Conservation (phyloP, 116 monocot genomes). For the Dioscorea cayenensis region DNA sequence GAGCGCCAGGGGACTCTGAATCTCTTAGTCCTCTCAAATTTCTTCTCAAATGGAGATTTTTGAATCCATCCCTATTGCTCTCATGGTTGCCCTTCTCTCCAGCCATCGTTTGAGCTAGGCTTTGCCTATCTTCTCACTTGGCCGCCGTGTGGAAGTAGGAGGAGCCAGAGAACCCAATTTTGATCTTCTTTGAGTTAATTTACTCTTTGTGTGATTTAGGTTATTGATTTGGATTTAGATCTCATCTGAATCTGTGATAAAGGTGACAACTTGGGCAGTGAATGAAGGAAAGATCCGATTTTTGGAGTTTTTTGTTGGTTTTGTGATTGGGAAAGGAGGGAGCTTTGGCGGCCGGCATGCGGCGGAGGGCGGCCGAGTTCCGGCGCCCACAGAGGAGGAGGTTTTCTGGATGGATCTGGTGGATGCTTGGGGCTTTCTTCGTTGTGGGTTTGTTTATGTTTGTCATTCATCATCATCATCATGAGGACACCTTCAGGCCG, state of each 20-base stretch:
- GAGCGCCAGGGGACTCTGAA: neutral
- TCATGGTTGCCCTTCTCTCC: neutral
- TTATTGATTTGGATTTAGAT: neutral
- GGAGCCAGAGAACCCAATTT: neutral
- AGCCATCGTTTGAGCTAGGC: neutral
- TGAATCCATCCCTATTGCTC: neutral
- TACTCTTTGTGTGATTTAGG: neutral
- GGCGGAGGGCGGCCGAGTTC: conserved; percentile 59
- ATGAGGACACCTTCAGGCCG: conserved; percentile 23
- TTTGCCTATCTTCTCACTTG: too few species aligned
- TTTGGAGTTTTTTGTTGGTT: neutral
- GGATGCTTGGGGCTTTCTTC: conserved; percentile 39
- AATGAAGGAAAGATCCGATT: conserved; percentile 1
- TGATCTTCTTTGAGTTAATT: neutral
- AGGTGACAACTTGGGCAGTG: neutral
- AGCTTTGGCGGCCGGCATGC: conserved; percentile 19
- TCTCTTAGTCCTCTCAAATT: neutral
- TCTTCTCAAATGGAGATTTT: neutral
- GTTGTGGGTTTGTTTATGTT: conserved; percentile 50
- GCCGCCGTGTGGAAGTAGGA: neutral
- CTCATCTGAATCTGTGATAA: conserved; percentile 1
- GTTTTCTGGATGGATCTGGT: conserved; percentile 68
- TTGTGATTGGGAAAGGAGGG: neutral
- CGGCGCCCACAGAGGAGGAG: conserved; percentile 63
- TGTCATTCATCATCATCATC: conserved; percentile 47